phyloP scores from a whole-genome alignment of 2,329 filamentous ascomycete genomes.

The Rutstroemia sp. region DNA sequence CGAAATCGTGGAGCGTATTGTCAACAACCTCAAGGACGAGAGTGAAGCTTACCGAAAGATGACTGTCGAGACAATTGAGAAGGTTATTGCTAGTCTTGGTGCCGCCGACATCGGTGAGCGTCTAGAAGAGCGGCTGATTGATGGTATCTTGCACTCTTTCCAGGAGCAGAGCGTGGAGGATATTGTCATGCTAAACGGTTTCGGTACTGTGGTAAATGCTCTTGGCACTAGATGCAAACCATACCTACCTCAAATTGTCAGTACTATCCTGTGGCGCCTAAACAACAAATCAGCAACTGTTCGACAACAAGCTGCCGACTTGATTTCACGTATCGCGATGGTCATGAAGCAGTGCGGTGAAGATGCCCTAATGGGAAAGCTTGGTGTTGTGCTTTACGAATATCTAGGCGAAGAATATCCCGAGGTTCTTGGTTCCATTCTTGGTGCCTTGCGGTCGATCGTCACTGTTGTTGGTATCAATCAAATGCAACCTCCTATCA shows the following conservation, averaged over 20 bases:
- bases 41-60: slow-evolving; percentile 98
- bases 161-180: slow-evolving; percentile 98
- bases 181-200: slow-evolving; percentile 91
- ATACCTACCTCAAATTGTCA: slow-evolving; percentile 94
- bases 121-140: slow-evolving; percentile 86
- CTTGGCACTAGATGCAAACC: slow-evolving; percentile 90
- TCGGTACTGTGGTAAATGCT: slow-evolving; percentile 94
- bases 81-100: slow-evolving; percentile 86
- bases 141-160: slow-evolving; percentile 92
- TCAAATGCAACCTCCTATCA: slow-evolving; percentile 97
- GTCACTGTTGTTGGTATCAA: slow-evolving; percentile 97
- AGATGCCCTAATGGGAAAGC: slow-evolving; percentile 90
- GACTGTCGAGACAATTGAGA: slow-evolving; percentile 97
- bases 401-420: slow-evolving; percentile 98
- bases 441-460: slow-evolving; percentile 90
- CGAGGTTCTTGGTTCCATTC: slow-evolving; percentile 91
- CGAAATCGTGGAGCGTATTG: slow-evolving; percentile 89
- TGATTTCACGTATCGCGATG: slow-evolving; percentile 94
- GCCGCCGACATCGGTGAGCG: slow-evolving; percentile 91
- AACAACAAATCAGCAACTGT: slow-evolving; percentile 98
- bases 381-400: slow-evolving; percentile 92
- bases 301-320: slow-evolving; percentile 90
- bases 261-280: slow-evolving; percentile 88
- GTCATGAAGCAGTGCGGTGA: slow-evolving; percentile 99
- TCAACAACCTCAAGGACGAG: slow-evolving; percentile 95